phyloP scores from a whole-genome alignment of 164 flowering plant species.

The Umbellularia californica region DNA sequence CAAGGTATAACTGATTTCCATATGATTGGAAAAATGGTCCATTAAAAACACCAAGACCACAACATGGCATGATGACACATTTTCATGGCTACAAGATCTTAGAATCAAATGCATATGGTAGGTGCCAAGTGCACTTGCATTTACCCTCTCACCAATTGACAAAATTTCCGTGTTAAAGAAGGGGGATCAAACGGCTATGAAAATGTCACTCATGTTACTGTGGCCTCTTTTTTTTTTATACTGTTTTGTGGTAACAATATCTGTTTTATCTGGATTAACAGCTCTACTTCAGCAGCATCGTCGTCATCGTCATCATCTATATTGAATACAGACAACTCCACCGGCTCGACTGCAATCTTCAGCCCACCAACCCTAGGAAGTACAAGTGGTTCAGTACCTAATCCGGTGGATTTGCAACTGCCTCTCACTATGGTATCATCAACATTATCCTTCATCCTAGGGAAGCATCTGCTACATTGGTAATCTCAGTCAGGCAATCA shows the following conservation, averaged over 20 bases:
- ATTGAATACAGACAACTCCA: constrained; percentile 42
- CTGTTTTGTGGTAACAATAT: neutral
- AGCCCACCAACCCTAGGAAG: constrained; percentile 44
- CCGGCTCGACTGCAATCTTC: constrained; percentile 24
- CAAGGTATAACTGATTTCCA: constrained; percentile 6
- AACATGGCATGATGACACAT: neutral
- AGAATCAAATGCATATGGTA: neutral
- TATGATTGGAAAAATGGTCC: neutral
- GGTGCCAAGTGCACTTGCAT: no score
- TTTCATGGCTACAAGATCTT: neutral
- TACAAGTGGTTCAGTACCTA: constrained; percentile 29
- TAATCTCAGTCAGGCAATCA: neutral
- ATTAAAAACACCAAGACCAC: neutral
- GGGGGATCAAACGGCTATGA: neutral
- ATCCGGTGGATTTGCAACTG: constrained; percentile 26
- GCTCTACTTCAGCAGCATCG: constrained; percentile 6
- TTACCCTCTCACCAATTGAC: neutral
- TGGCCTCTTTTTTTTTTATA: neutral
- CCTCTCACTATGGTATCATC: constrained; percentile 20
- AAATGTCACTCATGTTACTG: neutral
- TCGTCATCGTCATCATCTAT: constrained; percentile 32
- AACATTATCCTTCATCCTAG: constrained; percentile 18
- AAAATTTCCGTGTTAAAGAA: neutral
- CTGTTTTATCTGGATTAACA: neutral
- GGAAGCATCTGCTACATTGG: neutral